Percentiles rank a stretch among this genome's conserved stretches.
These are phyloP conservation scores for Hericium alpestre DNA, from an alignment of 768 basidiomycete species.

Conservation along the genomic window DNA sequence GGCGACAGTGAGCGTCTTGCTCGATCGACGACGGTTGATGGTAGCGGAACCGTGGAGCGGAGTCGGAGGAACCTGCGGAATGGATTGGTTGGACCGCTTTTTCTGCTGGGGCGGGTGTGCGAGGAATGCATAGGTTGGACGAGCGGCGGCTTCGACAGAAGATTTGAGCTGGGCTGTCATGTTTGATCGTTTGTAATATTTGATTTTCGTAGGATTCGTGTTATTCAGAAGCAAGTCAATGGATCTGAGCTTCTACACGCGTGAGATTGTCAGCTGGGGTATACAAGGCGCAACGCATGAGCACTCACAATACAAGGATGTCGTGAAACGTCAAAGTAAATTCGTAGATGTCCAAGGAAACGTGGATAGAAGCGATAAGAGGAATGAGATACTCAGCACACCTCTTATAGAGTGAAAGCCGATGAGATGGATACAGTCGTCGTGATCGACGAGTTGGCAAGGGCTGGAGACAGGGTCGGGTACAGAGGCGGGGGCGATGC, in stretches of 20 bases:
- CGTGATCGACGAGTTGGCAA: background rate
- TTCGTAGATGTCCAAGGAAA: background rate
- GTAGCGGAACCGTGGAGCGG: constrained; percentile 5
- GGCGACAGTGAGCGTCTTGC: constrained; percentile 38
- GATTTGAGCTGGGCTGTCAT: background rate
- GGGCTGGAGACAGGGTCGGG: background rate
- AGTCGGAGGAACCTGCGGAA: background rate
- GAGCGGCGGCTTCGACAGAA: background rate
- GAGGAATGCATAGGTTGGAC: background rate
- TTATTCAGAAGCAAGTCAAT: background rate
- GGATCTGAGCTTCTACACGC: background rate
- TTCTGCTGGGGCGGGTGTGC: background rate
- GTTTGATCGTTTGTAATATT: background rate
- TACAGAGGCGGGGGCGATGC: background rate
- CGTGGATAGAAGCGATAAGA: background rate
- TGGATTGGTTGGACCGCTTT: background rate
- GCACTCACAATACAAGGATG: background rate
- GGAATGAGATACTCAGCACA: background rate
- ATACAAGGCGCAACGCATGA: background rate
- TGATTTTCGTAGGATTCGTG: background rate
- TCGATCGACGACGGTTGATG: constrained; percentile 27
- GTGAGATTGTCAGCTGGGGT: too few relatives aligned
- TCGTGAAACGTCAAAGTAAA: background rate
- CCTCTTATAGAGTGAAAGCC: background rate
- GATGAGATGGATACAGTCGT: background rate